phyloP scores from a whole-genome alignment of 495 filamentous ascomycete species.

The Pyrenopolyporus hunteri region DNA sequence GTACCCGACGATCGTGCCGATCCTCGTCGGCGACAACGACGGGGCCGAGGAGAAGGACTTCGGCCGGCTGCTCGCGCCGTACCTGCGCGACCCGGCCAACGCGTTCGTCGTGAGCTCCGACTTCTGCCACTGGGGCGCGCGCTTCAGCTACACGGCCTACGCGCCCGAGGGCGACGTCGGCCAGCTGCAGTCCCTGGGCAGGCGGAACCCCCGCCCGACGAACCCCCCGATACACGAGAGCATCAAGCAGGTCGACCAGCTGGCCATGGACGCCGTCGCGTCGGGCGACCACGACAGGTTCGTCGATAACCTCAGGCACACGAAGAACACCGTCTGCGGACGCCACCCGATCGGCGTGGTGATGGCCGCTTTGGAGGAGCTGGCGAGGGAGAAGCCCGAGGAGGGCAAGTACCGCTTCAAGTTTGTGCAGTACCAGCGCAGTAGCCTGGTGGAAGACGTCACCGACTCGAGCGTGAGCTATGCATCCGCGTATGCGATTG shows the following conservation, averaged over 20 bases:
- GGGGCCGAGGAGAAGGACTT: constrained; percentile 68
- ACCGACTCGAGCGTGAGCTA: constrained; percentile 94
- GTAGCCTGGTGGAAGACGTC: constrained; percentile 71
- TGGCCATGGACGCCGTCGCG: constrained; percentile 83
- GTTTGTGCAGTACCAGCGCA: constrained; percentile 92
- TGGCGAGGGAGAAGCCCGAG: constrained; percentile 48
- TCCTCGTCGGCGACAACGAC: constrained; percentile 82
- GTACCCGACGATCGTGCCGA: constrained; percentile 81
- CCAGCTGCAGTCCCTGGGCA: constrained; percentile 27
- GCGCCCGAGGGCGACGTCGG: constrained; percentile 55
- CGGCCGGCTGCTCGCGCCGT: constrained; percentile 76
- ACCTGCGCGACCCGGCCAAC: constrained; percentile 75
- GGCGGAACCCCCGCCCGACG: constrained; percentile 40
- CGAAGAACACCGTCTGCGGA: constrained; percentile 93
- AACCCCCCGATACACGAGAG: constrained; percentile 78
- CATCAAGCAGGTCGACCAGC: constrained; percentile 79
- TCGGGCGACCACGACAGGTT: constrained; percentile 73
- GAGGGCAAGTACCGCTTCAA: constrained; percentile 68
- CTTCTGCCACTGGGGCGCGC: constrained; percentile 94
- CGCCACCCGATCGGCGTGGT: constrained; percentile 94
- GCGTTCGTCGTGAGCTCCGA: constrained; percentile 91
- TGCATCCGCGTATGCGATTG: constrained; percentile 76
- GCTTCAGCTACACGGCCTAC: constrained; percentile 89
- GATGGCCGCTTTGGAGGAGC: constrained; percentile 81
- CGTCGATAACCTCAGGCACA: constrained; percentile 68